phyloP scores from a whole-genome alignment of 805 yeast species.

The Komagataella pseudopastoris region DNA sequence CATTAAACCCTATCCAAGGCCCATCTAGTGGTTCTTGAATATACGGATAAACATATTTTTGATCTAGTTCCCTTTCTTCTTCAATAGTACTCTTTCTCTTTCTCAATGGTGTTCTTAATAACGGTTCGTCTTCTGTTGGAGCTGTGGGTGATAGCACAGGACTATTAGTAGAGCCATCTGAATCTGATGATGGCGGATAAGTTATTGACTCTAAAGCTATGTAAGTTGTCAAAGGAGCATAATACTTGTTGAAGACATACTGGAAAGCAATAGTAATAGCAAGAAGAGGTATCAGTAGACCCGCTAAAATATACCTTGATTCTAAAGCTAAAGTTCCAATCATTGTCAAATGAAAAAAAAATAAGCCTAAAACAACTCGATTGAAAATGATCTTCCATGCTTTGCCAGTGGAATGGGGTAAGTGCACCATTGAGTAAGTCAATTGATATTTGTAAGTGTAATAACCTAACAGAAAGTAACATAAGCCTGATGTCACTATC shows the following conservation, averaged over 20 bases:
- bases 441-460: slow-evolving; percentile 51
- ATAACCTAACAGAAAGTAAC: slow-evolving; percentile 40
- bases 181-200: slow-evolving; percentile 28
- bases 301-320: slow-evolving; percentile 36
- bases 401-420: slow-evolving; percentile 53
- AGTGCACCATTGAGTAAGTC: slow-evolving; percentile 47
- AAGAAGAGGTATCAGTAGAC: slow-evolving; percentile 33
- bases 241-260: slow-evolving; percentile 39
- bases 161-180: slow-evolving; percentile 24
- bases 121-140: neutral
- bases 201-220: slow-evolving; percentile 49
- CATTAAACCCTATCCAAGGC: slow-evolving; percentile 44
- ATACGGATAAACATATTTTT: slow-evolving; percentile 36
- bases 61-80: slow-evolving; percentile 38
- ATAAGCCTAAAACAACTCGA: slow-evolving; percentile 38
- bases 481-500: slow-evolving; percentile 43
- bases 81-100: slow-evolving; percentile 38
- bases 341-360: slow-evolving; percentile 48
- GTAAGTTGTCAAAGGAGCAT: slow-evolving; percentile 37
- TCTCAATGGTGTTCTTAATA: slow-evolving; percentile 3
- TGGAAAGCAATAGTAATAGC: slow-evolving; percentile 29
- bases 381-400: slow-evolving; percentile 55
- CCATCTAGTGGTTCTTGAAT: slow-evolving; percentile 34
- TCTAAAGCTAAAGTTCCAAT: slow-evolving; percentile 50
- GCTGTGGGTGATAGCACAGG: neutral